Evolutionary conservation across 495 filamentous ascomycete species (phyloP), one percentile per base, ranked within the genome.

Genomic region (Aspergillus haitiensis): DNA sequence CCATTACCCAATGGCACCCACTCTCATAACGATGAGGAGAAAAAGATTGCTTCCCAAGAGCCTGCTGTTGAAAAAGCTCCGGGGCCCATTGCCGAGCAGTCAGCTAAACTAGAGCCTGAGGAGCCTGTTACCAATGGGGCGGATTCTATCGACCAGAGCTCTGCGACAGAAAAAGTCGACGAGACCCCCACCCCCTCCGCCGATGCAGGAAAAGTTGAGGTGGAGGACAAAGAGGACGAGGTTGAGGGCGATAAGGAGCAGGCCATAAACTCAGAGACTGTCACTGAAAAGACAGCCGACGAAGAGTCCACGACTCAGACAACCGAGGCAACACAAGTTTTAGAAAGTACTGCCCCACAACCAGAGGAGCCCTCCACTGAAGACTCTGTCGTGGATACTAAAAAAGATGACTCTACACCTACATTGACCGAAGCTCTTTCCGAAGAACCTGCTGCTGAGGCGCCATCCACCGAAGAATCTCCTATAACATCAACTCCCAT

Each of bases 401-500:
- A 56, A 3, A 50, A 55, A 39, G 49, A 52, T 33, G 11, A 45
- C n/a, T 31, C 55, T 15, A 51, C 62, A 33, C 53, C 56, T 51
- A 62, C 48, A 42, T 21, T n/a, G 5, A 6, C 11, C 12, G 60
- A 65, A 52, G 31, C 50, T 13, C 32, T 51, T 44, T 57, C 45
- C 8, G 64, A 68, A 21, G 65, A 68, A 32, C 50, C 65, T 34
- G 37, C 55, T 40, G 54, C 54, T 7, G 65, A 72, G 13, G 11
- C 51, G 46, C 40, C 48, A 46, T 6, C 60, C n/a, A 54, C 42
- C 21, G 65, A 67, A 16, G 62, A 64, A 18, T 1, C 52, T 35
- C 35, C 56, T 37, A 18, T 42, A 9, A 18, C 48, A 27, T 13
- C 12, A 42, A 8, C 39, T 42, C 39, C 39, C 15, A 42, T 2